Evolutionary conservation across 2,329 filamentous ascomycete genomes (phyloP).

Genomic region (Cryphonectria japonica): DNA sequence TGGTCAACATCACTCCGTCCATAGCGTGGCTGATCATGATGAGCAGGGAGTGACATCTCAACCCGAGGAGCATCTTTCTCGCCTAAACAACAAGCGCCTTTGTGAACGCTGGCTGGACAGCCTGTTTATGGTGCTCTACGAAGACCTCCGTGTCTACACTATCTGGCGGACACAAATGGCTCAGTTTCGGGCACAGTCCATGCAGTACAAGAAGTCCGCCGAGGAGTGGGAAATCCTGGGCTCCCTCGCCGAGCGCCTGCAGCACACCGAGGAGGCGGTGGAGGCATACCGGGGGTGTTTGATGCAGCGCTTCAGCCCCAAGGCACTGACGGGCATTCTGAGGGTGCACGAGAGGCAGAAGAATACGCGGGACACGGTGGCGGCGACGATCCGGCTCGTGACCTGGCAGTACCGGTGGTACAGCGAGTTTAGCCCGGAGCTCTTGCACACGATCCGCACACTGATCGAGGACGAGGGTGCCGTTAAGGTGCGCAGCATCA

Average conservation of each 20-base stretch:
- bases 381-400: conserved; percentile 85
- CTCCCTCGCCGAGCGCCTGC: conserved; percentile 86
- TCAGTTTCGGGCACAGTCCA: conserved; percentile 88
- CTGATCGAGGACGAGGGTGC: conserved; percentile 97
- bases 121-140: conserved; percentile 98
- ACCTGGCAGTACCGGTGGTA: conserved; percentile 99
- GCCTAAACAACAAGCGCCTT: conserved; percentile 94
- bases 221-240: conserved; percentile 99
- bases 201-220: conserved; percentile 94
- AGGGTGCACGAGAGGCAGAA: conserved; percentile 76
- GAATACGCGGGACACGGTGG: conserved; percentile 79
- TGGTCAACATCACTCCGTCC: conserved; percentile 27
- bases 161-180: conserved; percentile 99
- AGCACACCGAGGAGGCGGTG: conserved; percentile 87
- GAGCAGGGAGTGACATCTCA: conserved; percentile 55
- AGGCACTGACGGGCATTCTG: conserved; percentile 84
- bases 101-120: conserved; percentile 99
- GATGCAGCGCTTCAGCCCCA: conserved; percentile 86
- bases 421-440: conserved; percentile 94
- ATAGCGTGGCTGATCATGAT: conserved; percentile 34
- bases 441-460: conserved; percentile 85
- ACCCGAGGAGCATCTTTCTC: conserved; percentile 76
- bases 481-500: conserved; percentile 95
- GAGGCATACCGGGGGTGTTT: conserved; percentile 93
- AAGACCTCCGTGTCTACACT: conserved; percentile 96